phyloP scores from a whole-genome alignment of 805 yeast species.

The Schizosaccharomyces japonicus region DNA sequence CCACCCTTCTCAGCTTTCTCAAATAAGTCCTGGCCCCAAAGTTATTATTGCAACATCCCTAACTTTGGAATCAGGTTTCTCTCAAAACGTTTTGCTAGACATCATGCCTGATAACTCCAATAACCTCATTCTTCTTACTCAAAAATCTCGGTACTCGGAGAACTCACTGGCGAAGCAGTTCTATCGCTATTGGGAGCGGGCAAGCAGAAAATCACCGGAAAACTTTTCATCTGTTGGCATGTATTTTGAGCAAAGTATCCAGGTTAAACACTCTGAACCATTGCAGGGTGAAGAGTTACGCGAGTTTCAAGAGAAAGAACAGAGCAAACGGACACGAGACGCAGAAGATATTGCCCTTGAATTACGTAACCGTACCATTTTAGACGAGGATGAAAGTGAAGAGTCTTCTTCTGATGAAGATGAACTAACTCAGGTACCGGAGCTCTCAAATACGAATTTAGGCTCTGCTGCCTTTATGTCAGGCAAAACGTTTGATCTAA shows the following conservation, averaged over 20 bases:
- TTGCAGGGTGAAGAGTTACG: slow-evolving; percentile 17
- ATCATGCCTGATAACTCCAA: slow-evolving; percentile 4
- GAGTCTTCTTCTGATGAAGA: slow-evolving; percentile 15
- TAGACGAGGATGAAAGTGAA: slow-evolving; percentile 14
- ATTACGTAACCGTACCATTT: slow-evolving; percentile 18
- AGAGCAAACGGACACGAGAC: slow-evolving; percentile 11
- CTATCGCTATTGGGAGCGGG: background rate
- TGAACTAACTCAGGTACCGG: slow-evolving; percentile 10
- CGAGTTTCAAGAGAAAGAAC: slow-evolving; percentile 12
- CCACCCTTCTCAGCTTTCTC: background rate
- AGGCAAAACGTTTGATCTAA: background rate
- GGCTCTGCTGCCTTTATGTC: background rate
- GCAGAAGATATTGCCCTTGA: slow-evolving; percentile 16
- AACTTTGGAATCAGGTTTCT: slow-evolving; percentile 37
- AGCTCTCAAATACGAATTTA: background rate
- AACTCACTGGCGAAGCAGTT: slow-evolving; percentile 1
- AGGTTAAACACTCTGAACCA: slow-evolving; percentile 16
- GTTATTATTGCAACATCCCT: slow-evolving; percentile 57
- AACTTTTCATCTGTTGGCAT: slow-evolving; percentile 4
- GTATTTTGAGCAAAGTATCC: slow-evolving; percentile 5
- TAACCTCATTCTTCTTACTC: slow-evolving; percentile 3
- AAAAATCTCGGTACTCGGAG: slow-evolving; percentile 5
- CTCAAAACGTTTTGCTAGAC: slow-evolving; percentile 22
- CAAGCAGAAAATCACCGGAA: background rate
- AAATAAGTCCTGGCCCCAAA: slow-evolving; percentile 23